Percentiles rank a stretch among this genome's conserved stretches.
Conservation (phyloP, 2,329 filamentous ascomycete species). For the Neurospora crassa region DNA sequence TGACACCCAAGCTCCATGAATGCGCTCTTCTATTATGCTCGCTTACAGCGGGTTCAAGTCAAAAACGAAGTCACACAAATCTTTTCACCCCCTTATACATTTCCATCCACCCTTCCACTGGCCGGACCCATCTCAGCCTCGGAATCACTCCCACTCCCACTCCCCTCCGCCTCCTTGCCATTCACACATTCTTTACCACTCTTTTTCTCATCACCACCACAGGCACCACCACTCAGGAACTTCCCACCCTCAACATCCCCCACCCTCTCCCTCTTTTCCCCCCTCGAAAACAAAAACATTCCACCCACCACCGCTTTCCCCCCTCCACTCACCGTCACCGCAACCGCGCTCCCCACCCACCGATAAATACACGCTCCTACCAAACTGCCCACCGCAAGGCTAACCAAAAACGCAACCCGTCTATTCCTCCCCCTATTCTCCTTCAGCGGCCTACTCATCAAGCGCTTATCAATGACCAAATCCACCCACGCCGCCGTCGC, state of each 20-base stretch:
- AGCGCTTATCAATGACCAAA: slow-evolving; percentile 42
- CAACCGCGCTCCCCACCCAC: slow-evolving; percentile 30
- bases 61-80: background rate
- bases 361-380: slow-evolving; percentile 41
- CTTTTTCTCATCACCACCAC: background rate
- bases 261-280: slow-evolving; percentile 23
- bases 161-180: background rate
- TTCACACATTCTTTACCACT: background rate
- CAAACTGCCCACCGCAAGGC: slow-evolving; percentile 39
- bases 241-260: background rate
- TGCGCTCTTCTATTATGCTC: background rate
- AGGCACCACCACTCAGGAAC: background rate
- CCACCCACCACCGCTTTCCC: slow-evolving; percentile 36
- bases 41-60: background rate
- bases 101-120: background rate
- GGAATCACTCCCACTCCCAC: background rate
- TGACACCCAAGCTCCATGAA: background rate
- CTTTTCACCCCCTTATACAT: background rate
- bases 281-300: slow-evolving; percentile 33
- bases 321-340: slow-evolving; percentile 32
- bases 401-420: slow-evolving; percentile 37
- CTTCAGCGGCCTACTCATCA: slow-evolving; percentile 27
- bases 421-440: slow-evolving; percentile 41
- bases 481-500: slow-evolving; percentile 55
- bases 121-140: background rate